phyloP scores from a whole-genome alignment of 225 moss, liverwort and hornwort species.

The Pleurozium schreberi region DNA sequence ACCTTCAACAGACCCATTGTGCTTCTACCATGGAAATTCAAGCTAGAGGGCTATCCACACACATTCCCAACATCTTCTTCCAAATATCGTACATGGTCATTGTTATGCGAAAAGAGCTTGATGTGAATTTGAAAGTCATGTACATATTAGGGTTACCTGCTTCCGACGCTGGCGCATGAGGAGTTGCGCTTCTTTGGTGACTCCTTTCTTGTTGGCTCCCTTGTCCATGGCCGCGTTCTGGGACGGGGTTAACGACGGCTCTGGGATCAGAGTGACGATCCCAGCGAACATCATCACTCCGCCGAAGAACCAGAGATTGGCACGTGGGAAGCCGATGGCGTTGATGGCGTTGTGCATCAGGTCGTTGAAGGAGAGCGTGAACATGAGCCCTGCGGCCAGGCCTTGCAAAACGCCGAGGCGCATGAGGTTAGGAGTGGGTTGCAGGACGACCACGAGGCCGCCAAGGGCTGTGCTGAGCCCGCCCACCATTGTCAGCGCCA shows the following conservation, averaged over 20 bases:
- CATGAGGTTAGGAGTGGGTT: conserved; percentile 75
- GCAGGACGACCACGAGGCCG: conserved; percentile 83
- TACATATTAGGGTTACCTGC: neutral
- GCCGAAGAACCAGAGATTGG: conserved; percentile 94
- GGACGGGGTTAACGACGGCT: conserved; percentile 54
- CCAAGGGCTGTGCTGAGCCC: conserved; percentile 67
- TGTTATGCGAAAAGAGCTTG: neutral
- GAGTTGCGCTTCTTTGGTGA: conserved; percentile 3
- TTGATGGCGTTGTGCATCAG: conserved; percentile 99
- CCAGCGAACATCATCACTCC: conserved; percentile 87
- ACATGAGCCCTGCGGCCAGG: conserved; percentile 90
- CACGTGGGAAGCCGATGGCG: conserved; percentile 81
- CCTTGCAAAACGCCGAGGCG: conserved; percentile 87
- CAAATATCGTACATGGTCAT: neutral
- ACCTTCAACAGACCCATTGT: neutral
- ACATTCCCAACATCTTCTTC: neutral
- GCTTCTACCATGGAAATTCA: neutral
- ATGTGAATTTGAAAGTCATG: neutral
- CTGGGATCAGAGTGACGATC: conserved; percentile 79
- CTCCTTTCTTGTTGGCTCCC: conserved; percentile 5
- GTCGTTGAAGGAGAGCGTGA: conserved; percentile 88
- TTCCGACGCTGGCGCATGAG: conserved; percentile 36
- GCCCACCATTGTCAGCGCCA: conserved; percentile 46
- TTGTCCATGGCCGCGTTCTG: conserved; percentile 48
- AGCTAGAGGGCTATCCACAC: neutral